phyloP scores from a whole-genome alignment of 1,139 yeast genomes.

The Diutina catenulata region DNA sequence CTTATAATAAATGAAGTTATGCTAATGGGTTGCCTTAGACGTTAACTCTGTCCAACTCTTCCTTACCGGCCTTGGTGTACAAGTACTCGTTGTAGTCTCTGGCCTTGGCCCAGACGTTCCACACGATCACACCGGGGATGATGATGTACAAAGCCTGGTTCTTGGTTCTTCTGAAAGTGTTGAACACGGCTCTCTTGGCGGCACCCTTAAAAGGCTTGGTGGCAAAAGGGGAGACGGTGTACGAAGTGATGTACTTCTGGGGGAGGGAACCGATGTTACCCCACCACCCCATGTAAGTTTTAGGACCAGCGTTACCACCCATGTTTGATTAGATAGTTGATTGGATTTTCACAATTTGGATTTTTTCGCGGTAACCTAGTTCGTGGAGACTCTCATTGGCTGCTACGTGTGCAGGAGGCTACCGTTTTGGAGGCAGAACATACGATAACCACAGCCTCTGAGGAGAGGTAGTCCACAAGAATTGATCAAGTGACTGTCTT shows the following conservation, averaged over 20 bases:
- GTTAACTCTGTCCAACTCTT: constrained; percentile 75
- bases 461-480: too few relatives aligned
- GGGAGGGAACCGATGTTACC: constrained; percentile 76
- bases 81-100: constrained; percentile 88
- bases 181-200: constrained; percentile 78
- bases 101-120: constrained; percentile 81
- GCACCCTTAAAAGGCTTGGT: constrained; percentile 87
- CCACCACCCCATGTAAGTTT: constrained; percentile 96
- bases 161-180: constrained; percentile 89
- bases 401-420: constrained; percentile 2
- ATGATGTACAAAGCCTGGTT: constrained; percentile 71
- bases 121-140: constrained; percentile 69
- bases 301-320: constrained; percentile 71
- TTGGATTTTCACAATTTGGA: neutral
- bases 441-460: too few relatives aligned
- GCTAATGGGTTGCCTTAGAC: too few relatives aligned
- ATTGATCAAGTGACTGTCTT: too few relatives aligned
- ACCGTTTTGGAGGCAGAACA: too few relatives aligned
- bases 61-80: constrained; percentile 97
- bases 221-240: constrained; percentile 88
- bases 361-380: neutral
- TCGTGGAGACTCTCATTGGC: constrained; percentile 1
- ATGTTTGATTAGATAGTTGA: constrained; percentile 14
- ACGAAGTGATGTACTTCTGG: constrained; percentile 77
- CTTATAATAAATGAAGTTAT: too few relatives aligned